Conservation (phyloP, 129 eudicot species). For the Pittosporum tobira region DNA sequence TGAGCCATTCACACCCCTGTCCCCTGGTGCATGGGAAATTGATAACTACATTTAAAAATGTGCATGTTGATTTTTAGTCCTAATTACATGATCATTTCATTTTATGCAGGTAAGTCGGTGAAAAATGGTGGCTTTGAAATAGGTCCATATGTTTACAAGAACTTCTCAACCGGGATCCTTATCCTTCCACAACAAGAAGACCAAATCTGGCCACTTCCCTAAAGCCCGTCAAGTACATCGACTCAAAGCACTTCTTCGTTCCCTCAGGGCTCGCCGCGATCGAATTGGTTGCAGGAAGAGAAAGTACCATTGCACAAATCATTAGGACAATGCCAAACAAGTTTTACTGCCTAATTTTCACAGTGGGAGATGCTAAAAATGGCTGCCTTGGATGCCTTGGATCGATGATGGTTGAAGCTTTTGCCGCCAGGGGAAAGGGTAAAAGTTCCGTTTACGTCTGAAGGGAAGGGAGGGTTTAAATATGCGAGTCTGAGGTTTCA, state of each 20-base stretch:
- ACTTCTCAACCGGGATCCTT: slow-evolving; percentile 56
- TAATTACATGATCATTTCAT: too few species aligned
- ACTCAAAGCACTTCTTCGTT: slow-evolving; percentile 52
- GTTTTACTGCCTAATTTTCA: slow-evolving; percentile 33
- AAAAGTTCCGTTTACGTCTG: slow-evolving; percentile 29
- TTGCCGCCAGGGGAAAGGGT: slow-evolving; percentile 37
- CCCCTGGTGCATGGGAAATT: too few species aligned
- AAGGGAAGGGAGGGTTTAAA: slow-evolving; percentile 32
- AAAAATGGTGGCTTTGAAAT: slow-evolving; percentile 61
- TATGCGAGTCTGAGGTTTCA: slow-evolving; percentile 28
- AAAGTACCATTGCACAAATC: slow-evolving; percentile 51
- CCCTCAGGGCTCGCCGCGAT: slow-evolving; percentile 52
- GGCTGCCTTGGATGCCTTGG: slow-evolving; percentile 63
- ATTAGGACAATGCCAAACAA: slow-evolving; percentile 38
- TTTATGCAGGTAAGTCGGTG: slow-evolving; percentile 53
- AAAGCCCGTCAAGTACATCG: slow-evolving; percentile 58
- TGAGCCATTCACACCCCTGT: too few species aligned
- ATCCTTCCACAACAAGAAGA: slow-evolving; percentile 52
- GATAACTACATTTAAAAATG: too few species aligned
- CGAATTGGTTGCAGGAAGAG: slow-evolving; percentile 58
- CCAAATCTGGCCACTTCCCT: slow-evolving; percentile 44
- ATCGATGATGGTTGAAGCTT: slow-evolving; percentile 67
- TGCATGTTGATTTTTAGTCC: too few species aligned
- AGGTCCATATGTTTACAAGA: slow-evolving; percentile 57
- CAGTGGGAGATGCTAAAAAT: slow-evolving; percentile 54